A percentile compares a stretch with the other conserved stretches of the same genome.
phyloP scores from a whole-genome alignment of 441 rosid genomes.

The Viola pubescens region DNA sequence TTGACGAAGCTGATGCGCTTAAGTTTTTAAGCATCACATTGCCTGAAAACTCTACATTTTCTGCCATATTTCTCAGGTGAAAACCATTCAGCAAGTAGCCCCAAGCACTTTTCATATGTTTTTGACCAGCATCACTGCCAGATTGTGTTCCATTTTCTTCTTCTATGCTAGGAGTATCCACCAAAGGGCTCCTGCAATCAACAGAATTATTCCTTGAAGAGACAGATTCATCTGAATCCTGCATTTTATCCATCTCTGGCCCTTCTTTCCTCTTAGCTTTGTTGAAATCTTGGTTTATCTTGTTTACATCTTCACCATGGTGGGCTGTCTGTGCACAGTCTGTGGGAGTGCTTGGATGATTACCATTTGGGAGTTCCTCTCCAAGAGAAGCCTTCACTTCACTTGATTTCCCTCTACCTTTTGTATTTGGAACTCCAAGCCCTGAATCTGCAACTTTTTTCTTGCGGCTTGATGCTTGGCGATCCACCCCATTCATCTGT shows the following conservation, averaged over 20 bases:
- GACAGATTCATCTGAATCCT: conserved; percentile 23
- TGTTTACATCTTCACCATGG: conserved; percentile 24
- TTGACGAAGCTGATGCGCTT: conserved; percentile 30
- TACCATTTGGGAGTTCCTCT: conserved; percentile 41
- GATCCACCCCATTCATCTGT: conserved; percentile 66
- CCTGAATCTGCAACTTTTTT: conserved; percentile 45
- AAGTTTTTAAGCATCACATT: conserved; percentile 38
- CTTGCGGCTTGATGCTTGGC: conserved; percentile 37
- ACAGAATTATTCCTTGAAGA: conserved; percentile 24
- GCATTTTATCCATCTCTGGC: conserved; percentile 28
- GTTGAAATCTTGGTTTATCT: conserved; percentile 23
- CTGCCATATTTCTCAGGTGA: conserved; percentile 38
- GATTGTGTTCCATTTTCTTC: conserved; percentile 32
- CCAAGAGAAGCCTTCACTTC: conserved; percentile 35
- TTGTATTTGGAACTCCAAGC: conserved; percentile 21
- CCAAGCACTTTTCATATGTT: conserved; percentile 28
- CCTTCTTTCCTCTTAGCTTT: conserved; percentile 26
- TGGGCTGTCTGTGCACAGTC: conserved; percentile 16
- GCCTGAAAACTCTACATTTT: conserved; percentile 39
- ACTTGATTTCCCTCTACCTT: conserved; percentile 37
- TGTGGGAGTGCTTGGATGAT: conserved; percentile 23
- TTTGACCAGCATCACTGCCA: conserved; percentile 26
- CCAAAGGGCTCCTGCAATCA: conserved; percentile 27
- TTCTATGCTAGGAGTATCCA: conserved; percentile 21
- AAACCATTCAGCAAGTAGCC: conserved; percentile 34